Percentiles rank a stretch among this genome's conserved stretches.
phyloP scores from a whole-genome alignment of 2,329 filamentous ascomycete genomes.

The Cladosporium colombiae region DNA sequence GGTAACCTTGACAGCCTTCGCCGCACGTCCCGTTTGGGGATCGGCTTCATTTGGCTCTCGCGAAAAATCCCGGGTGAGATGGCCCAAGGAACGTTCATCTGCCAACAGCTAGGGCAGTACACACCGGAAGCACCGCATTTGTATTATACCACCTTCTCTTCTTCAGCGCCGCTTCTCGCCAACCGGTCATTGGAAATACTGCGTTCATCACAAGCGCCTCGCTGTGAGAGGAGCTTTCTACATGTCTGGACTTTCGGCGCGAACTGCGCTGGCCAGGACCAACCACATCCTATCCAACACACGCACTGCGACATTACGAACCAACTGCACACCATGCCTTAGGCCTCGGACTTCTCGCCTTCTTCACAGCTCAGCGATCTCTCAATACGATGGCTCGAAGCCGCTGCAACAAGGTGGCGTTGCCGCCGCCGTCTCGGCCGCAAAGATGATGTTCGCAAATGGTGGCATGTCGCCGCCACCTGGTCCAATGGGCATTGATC shows the following conservation, averaged over 20 bases:
- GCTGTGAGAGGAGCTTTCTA: slow-evolving; percentile 21
- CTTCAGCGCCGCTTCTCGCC: neutral
- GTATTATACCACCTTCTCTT: slow-evolving; percentile 11
- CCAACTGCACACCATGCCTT: slow-evolving; percentile 37
- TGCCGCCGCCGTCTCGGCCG: slow-evolving; percentile 69
- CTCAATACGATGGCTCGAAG: slow-evolving; percentile 39
- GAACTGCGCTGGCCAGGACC: slow-evolving; percentile 37
- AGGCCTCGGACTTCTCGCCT: slow-evolving; percentile 30
- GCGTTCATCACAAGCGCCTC: neutral
- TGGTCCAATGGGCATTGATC: slow-evolving; percentile 76
- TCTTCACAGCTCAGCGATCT: slow-evolving; percentile 34
- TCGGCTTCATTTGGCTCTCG: slow-evolving; percentile 12
- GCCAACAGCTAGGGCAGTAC: slow-evolving; percentile 1
- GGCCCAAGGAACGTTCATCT: neutral
- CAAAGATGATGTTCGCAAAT: slow-evolving; percentile 70
- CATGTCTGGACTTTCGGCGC: slow-evolving; percentile 38
- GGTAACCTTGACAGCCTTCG: slow-evolving; percentile 2
- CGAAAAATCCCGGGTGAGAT: slow-evolving; percentile 19
- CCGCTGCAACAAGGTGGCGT: slow-evolving; percentile 61
- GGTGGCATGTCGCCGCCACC: slow-evolving; percentile 60
- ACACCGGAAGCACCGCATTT: neutral
- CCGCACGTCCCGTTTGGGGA: slow-evolving; percentile 13
- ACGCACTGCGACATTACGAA: slow-evolving; percentile 13
- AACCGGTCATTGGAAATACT: neutral
- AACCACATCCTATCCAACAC: slow-evolving; percentile 26